phyloP scores from a whole-genome alignment of 2,329 filamentous ascomycete genomes.

The Nothophaeocryptopus gaeumannii region DNA sequence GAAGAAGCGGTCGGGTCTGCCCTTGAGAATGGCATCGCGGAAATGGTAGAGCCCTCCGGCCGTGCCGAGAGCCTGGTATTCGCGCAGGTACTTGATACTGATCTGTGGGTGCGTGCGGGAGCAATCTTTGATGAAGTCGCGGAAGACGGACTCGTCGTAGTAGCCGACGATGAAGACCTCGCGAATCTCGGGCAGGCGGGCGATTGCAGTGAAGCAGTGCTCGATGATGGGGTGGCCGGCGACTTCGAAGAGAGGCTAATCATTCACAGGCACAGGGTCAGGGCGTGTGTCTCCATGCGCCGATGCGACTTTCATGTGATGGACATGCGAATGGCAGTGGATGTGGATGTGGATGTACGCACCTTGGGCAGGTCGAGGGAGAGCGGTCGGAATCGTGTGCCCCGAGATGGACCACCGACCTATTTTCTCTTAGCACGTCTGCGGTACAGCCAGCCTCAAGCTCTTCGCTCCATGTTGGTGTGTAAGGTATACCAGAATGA shows the following conservation, averaged over 20 bases:
- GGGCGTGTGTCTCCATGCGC: background rate
- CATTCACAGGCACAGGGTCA: background rate
- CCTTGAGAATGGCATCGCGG: slow-evolving; percentile 97
- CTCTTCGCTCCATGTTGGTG: background rate
- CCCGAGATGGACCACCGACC: slow-evolving; percentile 93
- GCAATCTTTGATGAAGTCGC: slow-evolving; percentile 95
- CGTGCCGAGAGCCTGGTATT: slow-evolving; percentile 94
- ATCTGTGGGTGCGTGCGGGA: slow-evolving; percentile 80
- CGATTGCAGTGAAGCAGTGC: slow-evolving; percentile 90
- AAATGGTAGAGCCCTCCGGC: slow-evolving; percentile 98
- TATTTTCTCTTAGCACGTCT: slow-evolving; percentile 38
- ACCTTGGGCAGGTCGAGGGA: slow-evolving; percentile 96
- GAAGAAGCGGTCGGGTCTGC: slow-evolving; percentile 89
- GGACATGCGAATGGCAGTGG: slow-evolving; percentile 2
- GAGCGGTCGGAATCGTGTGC: slow-evolving; percentile 90
- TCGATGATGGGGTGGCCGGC: slow-evolving; percentile 97
- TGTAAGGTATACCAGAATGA: slow-evolving; percentile 71
- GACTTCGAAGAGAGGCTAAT: slow-evolving; percentile 91
- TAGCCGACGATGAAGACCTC: slow-evolving; percentile 98
- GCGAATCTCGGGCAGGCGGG: slow-evolving; percentile 85
- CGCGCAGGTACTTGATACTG: slow-evolving; percentile 89
- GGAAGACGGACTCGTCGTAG: slow-evolving; percentile 96
- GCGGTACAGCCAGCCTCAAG: background rate
- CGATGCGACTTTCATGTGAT: background rate
- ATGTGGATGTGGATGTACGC: slow-evolving; percentile 29